These are phyloP conservation scores for Monascus ruber DNA, from an alignment of 2,329 filamentous ascomycete genomes.

Conservation along the genomic window DNA sequence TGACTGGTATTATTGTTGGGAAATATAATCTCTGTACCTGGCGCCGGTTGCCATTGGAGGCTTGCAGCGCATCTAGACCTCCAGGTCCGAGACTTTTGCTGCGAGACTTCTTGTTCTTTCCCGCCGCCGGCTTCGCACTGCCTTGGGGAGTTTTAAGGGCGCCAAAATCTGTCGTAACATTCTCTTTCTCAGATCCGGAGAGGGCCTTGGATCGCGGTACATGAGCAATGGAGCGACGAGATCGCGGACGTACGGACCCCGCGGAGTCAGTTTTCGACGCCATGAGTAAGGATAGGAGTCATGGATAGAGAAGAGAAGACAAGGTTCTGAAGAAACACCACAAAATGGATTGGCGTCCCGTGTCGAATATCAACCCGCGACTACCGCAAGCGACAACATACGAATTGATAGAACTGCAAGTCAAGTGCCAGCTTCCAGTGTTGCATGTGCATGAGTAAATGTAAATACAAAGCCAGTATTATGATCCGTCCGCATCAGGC, in stretches of 20 bases:
- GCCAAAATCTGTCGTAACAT: conserved; percentile 57
- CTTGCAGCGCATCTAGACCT: conserved; percentile 69
- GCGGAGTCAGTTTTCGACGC: conserved; percentile 23
- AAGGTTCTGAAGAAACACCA: not conserved
- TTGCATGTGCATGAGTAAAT: too few species aligned
- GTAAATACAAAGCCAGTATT: too few species aligned
- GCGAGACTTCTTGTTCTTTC: conserved; percentile 55
- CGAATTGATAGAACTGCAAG: too few species aligned
- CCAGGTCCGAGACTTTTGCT: conserved; percentile 96
- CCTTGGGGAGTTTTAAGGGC: conserved; percentile 24
- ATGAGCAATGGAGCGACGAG: conserved; percentile 63
- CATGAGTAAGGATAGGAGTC: conserved; percentile 12
- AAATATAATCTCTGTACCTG: conserved; percentile 47
- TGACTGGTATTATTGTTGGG: not conserved
- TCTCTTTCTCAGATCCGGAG: conserved; percentile 58
- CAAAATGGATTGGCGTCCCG: not conserved
- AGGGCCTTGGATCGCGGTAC: conserved; percentile 39
- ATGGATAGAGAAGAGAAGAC: not conserved
- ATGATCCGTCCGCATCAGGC: too few species aligned
- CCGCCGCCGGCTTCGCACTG: conserved; percentile 29
- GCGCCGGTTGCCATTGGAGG: conserved; percentile 63
- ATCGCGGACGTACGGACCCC: conserved; percentile 24
- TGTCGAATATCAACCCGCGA: too few species aligned
- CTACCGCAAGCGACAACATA: too few species aligned
- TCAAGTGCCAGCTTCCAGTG: too few species aligned